Evolutionary conservation across 805 yeast species (phyloP).

Genomic region (Metahyphopichia silvanorum): DNA sequence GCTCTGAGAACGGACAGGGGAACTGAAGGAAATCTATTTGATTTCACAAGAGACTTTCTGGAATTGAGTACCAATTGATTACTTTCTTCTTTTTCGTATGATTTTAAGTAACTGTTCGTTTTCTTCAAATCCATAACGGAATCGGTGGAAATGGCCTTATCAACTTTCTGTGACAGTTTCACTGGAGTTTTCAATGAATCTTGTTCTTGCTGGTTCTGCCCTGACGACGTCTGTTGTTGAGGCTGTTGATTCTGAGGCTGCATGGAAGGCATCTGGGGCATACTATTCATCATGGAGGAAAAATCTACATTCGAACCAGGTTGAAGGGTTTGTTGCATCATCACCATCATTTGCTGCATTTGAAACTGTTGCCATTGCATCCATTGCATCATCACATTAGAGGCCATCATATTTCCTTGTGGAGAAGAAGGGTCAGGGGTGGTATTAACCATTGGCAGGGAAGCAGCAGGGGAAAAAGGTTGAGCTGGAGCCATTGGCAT

Average conservation of each 20-base stretch:
- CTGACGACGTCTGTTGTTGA: background rate
- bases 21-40: slow-evolving; percentile 34
- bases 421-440: slow-evolving; percentile 9
- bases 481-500: slow-evolving; percentile 1
- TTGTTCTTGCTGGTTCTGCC: background rate
- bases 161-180: background rate
- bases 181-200: background rate
- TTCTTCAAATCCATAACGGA: background rate
- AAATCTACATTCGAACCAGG: slow-evolving; percentile 2
- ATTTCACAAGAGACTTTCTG: slow-evolving; percentile 27
- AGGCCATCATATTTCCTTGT: too few relatives aligned
- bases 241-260: background rate
- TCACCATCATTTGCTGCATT: slow-evolving; percentile 3
- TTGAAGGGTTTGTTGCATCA: slow-evolving; percentile 8
- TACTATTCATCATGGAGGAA: too few relatives aligned
- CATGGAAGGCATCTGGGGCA: background rate
- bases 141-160: background rate
- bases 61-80: slow-evolving; percentile 19
- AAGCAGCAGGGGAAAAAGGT: background rate
- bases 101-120: background rate
- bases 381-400: slow-evolving; percentile 13
- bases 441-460: background rate
- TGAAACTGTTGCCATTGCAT: slow-evolving; percentile 14
- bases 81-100: background rate
- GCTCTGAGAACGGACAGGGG: slow-evolving; percentile 18